phyloP scores from a whole-genome alignment of 1,284 basidiomycete genomes.

The Sanghuangporus sanghuang region DNA sequence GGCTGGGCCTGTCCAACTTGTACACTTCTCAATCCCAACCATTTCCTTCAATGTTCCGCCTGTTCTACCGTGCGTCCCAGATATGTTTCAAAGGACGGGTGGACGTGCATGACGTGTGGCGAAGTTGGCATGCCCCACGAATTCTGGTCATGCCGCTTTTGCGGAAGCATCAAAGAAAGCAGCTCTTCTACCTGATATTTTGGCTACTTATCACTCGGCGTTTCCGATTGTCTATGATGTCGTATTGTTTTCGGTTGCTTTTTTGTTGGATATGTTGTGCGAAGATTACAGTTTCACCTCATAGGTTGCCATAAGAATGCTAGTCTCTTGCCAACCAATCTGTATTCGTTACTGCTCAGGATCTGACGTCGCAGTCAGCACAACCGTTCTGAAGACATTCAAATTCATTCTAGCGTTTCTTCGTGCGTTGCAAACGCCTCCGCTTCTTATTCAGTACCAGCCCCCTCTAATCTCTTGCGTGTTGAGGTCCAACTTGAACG shows the following conservation, averaged over 20 bases:
- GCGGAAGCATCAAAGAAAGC: constrained; percentile 59
- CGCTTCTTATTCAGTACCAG: too few relatives aligned
- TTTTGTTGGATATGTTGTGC: not conserved
- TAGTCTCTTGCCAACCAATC: too few relatives aligned
- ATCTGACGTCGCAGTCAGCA: too few relatives aligned
- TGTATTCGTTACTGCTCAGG: too few relatives aligned
- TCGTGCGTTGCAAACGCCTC: too few relatives aligned
- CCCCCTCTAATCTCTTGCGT: too few relatives aligned
- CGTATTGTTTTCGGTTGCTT: not conserved
- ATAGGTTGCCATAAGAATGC: too few relatives aligned
- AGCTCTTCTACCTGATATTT: constrained; percentile 24
- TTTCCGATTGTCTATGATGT: not conserved
- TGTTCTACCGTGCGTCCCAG: constrained; percentile 51
- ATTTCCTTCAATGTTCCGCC: constrained; percentile 53
- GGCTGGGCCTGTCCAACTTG: constrained; percentile 69
- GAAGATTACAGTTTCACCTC: too few relatives aligned
- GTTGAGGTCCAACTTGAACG: too few relatives aligned
- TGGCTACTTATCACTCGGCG: not conserved
- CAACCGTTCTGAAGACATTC: too few relatives aligned
- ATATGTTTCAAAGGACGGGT: constrained; percentile 33
- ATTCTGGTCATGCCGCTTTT: constrained; percentile 71
- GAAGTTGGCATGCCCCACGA: constrained; percentile 54
- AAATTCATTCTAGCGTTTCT: too few relatives aligned
- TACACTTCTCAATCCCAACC: constrained; percentile 59
- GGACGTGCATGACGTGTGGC: constrained; percentile 69